Evolutionary conservation across 1,284 basidiomycete genomes (phyloP), one percentile per base, ranked within the genome.

Genomic region (Tylopilus sp.): DNA sequence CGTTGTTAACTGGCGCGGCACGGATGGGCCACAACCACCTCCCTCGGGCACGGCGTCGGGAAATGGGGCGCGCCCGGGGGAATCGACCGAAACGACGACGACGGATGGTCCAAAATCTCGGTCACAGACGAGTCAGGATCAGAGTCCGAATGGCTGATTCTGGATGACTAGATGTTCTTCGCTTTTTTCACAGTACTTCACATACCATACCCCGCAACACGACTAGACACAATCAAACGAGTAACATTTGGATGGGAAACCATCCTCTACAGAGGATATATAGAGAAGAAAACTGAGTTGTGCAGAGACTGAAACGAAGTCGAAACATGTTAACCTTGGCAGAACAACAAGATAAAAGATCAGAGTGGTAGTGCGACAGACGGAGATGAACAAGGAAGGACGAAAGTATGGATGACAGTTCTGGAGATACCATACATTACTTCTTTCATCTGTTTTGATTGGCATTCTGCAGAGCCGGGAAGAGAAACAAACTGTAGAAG

Each of bases 111-210:
- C 73, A 62, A 76, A 71, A 68, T 86, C 82, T 79, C 83, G 75
- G 64, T 70, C 73, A 67, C 74, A 73, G 77, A 82, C 77, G 77
- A 73, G 66, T 69, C 71, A 77, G 81, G 82, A 81, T 81, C 79
- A 81, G 86, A 90, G 82, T 67, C 87, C 86, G 87, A 90, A 90
- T 90, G 87, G 87, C 62, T 90, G 60, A 82, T 88, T 31, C 75
- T 89, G 39, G 80, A 82, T 44, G 51, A 57, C 33, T 66, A 65
- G 52, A 59, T 26, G 20, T 45, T 30, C 15, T 26, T 28, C 46
- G 37, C 21, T 18, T 39, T 10, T 30, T 46, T 41, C 40, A 21
- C 46, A 58, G 37, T 54, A 60, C 55, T 47, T 24, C 57, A 37
- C 35, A 57, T 48, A 50, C 42, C 46, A 66, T 66, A 65, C 55